Conservation (phyloP, 2,329 filamentous ascomycete species). For the Aspergillus sp. region DNA sequence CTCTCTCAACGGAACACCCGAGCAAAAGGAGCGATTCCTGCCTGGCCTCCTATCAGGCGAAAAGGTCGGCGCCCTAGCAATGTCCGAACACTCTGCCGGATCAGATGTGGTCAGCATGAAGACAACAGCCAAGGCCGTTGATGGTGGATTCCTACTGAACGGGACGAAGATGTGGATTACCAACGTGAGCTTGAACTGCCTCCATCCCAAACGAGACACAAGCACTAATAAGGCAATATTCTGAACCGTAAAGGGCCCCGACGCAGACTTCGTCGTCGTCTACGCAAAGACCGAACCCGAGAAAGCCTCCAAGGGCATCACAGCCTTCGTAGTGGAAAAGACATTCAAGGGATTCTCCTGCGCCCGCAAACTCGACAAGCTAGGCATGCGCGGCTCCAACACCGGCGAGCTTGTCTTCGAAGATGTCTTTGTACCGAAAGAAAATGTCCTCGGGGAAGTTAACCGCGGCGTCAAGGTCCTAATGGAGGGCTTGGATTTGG, state of each 20-base stretch:
- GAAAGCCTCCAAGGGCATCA: slow-evolving; percentile 84
- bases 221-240: background rate
- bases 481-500: slow-evolving; percentile 95
- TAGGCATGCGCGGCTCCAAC: slow-evolving; percentile 96
- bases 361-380: slow-evolving; percentile 90
- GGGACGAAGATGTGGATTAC: slow-evolving; percentile 99
- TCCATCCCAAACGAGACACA: background rate
- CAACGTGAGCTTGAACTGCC: slow-evolving; percentile 60
- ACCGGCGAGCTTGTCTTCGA: slow-evolving; percentile 94
- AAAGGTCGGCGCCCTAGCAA: slow-evolving; percentile 83
- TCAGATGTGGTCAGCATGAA: slow-evolving; percentile 97
- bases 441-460: slow-evolving; percentile 76
- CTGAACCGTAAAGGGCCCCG: slow-evolving; percentile 60
- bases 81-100: slow-evolving; percentile 89
- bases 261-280: slow-evolving; percentile 91
- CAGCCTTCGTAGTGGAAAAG: slow-evolving; percentile 84
- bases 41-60: slow-evolving; percentile 79
- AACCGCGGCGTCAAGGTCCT: slow-evolving; percentile 85
- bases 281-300: slow-evolving; percentile 91
- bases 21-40: slow-evolving; percentile 79
- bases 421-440: slow-evolving; percentile 80
- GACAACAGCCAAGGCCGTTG: slow-evolving; percentile 74
- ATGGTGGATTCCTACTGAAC: slow-evolving; percentile 82
- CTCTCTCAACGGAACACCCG: slow-evolving; percentile 77
- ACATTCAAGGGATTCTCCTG: slow-evolving; percentile 75